Evolutionary conservation across 345 rosid genomes (phyloP).

Genomic region (Reutealis trisperma): DNA sequence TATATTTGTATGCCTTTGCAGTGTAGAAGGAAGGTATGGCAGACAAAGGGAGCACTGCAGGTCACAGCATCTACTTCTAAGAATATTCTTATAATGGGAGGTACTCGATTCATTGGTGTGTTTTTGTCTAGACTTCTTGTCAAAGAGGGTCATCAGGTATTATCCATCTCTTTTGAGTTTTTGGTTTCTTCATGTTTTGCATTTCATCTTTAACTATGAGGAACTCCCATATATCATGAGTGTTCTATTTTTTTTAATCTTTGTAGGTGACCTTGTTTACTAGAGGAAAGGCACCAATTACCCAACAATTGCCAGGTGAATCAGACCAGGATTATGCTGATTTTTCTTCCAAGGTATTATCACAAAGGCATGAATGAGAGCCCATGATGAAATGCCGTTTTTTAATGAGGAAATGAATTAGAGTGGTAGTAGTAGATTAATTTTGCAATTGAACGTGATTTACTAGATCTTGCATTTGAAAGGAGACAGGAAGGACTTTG

Average conservation of each 20-base stretch:
- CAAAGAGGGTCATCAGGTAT: constrained; percentile 91
- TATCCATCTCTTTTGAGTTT: not conserved
- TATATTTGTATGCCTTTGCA: constrained; percentile 31
- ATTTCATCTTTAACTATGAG: not conserved
- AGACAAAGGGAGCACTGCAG: constrained; percentile 66
- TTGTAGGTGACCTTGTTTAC: constrained; percentile 91
- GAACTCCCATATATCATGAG: too few relatives aligned
- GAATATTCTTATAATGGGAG: constrained; percentile 97
- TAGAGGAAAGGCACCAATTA: constrained; percentile 86
- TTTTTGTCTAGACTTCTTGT: constrained; percentile 90
- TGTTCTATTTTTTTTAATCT: constrained; percentile 9
- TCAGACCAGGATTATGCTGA: constrained; percentile 80
- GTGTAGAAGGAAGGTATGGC: constrained; percentile 68
- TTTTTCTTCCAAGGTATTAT: constrained; percentile 81
- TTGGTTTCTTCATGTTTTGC: not conserved
- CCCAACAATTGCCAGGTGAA: constrained; percentile 88
- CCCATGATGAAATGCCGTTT: not conserved
- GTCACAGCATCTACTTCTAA: constrained; percentile 75
- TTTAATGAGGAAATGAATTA: not conserved
- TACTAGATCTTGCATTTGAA: constrained; percentile 83
- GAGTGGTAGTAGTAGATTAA: not conserved
- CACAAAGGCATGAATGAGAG: not conserved
- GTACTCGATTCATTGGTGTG: constrained; percentile 86
- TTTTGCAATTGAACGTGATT: constrained; percentile 20
- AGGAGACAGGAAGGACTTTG: constrained; percentile 94